Base-by-base conservation (phyloP, 139 green algal species). In the Marvania coccoides region DNA sequence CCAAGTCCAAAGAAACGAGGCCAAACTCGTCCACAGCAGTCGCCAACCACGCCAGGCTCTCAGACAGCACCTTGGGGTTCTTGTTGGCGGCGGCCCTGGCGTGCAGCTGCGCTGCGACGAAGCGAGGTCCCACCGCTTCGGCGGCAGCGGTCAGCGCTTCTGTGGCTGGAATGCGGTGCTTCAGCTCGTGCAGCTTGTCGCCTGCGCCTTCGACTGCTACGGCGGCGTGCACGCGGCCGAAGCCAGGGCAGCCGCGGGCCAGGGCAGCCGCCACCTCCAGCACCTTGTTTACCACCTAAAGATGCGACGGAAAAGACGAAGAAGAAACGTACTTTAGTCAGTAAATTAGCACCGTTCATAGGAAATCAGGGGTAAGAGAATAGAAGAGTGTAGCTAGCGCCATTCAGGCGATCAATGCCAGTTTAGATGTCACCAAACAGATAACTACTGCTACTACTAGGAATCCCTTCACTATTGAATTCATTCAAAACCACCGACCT, bases 31-130 rank as follows among this genome's bases (percentile, higher is more conserved):
- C 51, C 5, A 95, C 70, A 0, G 85, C 80, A n/a, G 59, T 64
- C 0, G 63, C 80, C 53, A 96, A 88, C 88, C 88, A 98, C 29
- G 62, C 80, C 33, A 98, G 73, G 8, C 69, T 60, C 70, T 98
- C 93, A 13, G 78, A 81, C 24, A 94, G 76, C 12, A 96, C 92
- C 80, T 98, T 98, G 38, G 94, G 94, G 73, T 96, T 98, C 79
- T 95, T 98, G 77, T 96, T 85, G 8, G 57, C 73, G 0, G 77
- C 74, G 3, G 89, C 86, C 55, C 85, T 81, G 61, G 90, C 86
- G 79, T 96, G 85, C 47, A 97, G 75, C 68, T 90, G 74, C 19
- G 74, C 58, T 53, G 85, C 81, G 33, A 97, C 78, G 60, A 95
- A 95, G 40, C 83, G 75, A 6, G 89, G 92, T 1, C 93, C 92